Conservation (phyloP, 495 filamentous ascomycete species). For the Rusavskia elegans region DNA sequence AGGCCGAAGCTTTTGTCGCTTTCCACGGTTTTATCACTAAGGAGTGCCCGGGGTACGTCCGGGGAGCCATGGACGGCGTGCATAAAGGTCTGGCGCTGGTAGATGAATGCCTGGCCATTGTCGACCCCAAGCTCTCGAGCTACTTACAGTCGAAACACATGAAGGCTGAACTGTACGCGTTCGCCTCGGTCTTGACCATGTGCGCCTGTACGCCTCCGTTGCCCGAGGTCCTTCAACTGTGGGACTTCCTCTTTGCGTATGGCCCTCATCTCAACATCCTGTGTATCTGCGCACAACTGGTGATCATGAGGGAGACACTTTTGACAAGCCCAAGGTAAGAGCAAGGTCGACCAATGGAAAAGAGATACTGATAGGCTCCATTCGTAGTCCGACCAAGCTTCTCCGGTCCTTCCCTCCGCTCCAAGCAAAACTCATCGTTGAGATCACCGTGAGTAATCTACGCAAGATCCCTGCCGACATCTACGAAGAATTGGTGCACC, state of each 20-base stretch:
- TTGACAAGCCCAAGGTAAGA: slow-evolving; percentile 63
- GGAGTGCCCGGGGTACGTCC: slow-evolving; percentile 87
- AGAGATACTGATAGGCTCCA: neutral
- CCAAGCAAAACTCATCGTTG: slow-evolving; percentile 66
- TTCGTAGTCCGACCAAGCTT: slow-evolving; percentile 68
- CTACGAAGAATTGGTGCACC: slow-evolving; percentile 73
- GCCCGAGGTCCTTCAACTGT: slow-evolving; percentile 85
- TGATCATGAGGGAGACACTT: slow-evolving; percentile 72
- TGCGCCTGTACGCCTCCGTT: slow-evolving; percentile 95
- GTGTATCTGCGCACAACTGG: slow-evolving; percentile 92
- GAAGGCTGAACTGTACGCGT: slow-evolving; percentile 91
- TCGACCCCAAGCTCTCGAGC: slow-evolving; percentile 71
- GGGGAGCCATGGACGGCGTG: slow-evolving; percentile 93
- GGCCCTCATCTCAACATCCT: slow-evolving; percentile 88
- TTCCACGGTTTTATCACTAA: slow-evolving; percentile 79
- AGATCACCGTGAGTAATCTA: slow-evolving; percentile 60
- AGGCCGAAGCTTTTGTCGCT: slow-evolving; percentile 83
- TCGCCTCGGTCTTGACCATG: slow-evolving; percentile 85
- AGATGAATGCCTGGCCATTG: slow-evolving; percentile 75
- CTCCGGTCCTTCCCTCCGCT: slow-evolving; percentile 79
- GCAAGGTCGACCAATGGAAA: neutral
- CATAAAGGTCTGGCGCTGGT: slow-evolving; percentile 83
- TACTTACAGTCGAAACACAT: slow-evolving; percentile 75
- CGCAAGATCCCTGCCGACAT: slow-evolving; percentile 76
- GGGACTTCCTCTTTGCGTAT: slow-evolving; percentile 97